Evolutionary conservation across 495 filamentous ascomycete species (phyloP).

Genomic region (Monascus purpureus): DNA sequence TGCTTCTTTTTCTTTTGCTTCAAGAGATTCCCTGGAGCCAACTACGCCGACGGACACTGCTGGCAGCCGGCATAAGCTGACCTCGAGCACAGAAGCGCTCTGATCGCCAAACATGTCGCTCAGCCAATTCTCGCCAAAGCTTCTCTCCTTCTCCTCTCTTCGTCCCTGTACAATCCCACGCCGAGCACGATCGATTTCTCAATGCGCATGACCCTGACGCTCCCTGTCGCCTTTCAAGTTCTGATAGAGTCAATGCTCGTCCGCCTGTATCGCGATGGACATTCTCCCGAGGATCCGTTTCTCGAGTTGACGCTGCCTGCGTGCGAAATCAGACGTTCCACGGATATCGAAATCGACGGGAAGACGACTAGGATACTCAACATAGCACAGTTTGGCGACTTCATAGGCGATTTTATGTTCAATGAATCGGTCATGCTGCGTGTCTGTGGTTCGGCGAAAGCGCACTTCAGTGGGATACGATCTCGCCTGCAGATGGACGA

Average conservation of each 20-base stretch:
- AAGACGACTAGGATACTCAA: not conserved
- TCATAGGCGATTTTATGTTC: not conserved
- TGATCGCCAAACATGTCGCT: not conserved
- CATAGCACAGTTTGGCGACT: not conserved
- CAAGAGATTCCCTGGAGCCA: not conserved
- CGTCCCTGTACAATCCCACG: not conserved
- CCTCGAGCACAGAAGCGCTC: not conserved
- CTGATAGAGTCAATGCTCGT: not conserved
- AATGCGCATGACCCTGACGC: not conserved
- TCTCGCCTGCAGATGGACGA: not conserved
- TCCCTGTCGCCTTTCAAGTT: not conserved
- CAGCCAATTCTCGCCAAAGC: not conserved
- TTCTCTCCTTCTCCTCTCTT: not conserved
- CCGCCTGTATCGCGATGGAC: not conserved
- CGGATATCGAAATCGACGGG: not conserved
- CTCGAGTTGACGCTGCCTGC: not conserved
- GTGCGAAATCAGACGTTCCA: not conserved
- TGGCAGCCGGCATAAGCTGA: too few relatives aligned
- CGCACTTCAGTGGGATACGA: not conserved
- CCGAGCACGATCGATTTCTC: not conserved
- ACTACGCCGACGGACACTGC: not conserved
- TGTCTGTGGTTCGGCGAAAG: not conserved
- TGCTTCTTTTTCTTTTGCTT: not conserved
- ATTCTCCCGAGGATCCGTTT: not conserved
- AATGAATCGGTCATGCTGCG: not conserved